phyloP scores from a whole-genome alignment of 2,329 filamentous ascomycete genomes.

The Aspergillus chevalieri region DNA sequence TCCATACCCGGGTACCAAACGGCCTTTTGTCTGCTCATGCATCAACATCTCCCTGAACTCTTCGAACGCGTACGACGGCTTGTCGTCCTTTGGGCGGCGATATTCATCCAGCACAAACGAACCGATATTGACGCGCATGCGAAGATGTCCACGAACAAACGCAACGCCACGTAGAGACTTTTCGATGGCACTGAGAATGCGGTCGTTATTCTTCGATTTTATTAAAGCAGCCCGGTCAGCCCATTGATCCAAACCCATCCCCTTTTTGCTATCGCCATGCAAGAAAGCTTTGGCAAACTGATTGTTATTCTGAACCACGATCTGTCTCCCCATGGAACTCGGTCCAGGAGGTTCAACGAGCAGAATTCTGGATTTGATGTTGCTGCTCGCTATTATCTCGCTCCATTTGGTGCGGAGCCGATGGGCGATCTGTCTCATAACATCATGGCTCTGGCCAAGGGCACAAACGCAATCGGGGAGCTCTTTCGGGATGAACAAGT shows the following conservation, averaged over 20 bases:
- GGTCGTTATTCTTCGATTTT: slow-evolving; percentile 24
- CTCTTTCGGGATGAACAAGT: slow-evolving; percentile 33
- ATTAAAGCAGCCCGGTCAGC: slow-evolving; percentile 13
- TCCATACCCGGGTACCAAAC: slow-evolving; percentile 34
- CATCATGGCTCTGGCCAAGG: slow-evolving; percentile 25
- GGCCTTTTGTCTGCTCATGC: slow-evolving; percentile 29
- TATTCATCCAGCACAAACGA: slow-evolving; percentile 35
- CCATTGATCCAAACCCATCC: slow-evolving; percentile 17
- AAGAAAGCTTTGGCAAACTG: slow-evolving; percentile 16
- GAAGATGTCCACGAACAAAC: slow-evolving; percentile 29
- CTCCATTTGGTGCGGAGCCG: slow-evolving; percentile 23
- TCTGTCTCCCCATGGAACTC: slow-evolving; percentile 13
- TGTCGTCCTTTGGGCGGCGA: slow-evolving; percentile 19
- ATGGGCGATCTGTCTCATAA: slow-evolving; percentile 32
- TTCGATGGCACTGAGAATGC: slow-evolving; percentile 25
- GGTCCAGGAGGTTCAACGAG: slow-evolving; percentile 25
- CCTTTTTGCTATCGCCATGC: slow-evolving; percentile 11
- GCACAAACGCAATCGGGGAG: slow-evolving; percentile 26
- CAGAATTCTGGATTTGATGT: slow-evolving; percentile 28
- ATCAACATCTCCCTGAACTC: slow-evolving; percentile 39
- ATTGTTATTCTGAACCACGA: slow-evolving; percentile 18
- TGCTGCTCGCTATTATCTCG: slow-evolving; percentile 20
- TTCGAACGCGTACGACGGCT: slow-evolving; percentile 25
- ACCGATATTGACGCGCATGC: slow-evolving; percentile 40
- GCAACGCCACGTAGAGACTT: slow-evolving; percentile 25